phyloP scores from a whole-genome alignment of 1,284 basidiomycete genomes.

The Melampsora americana region DNA sequence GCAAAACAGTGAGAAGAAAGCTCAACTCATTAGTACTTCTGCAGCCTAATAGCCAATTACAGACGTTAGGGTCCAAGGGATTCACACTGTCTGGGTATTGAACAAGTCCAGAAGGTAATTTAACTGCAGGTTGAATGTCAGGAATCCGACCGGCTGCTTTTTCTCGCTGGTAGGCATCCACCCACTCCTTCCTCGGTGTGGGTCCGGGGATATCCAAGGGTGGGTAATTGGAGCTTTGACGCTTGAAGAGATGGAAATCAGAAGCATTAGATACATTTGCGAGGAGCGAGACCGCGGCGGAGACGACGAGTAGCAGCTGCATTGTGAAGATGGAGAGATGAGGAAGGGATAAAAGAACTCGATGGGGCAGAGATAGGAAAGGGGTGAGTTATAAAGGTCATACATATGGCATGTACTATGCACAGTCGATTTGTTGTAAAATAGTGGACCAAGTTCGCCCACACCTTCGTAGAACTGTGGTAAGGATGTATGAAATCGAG shows the following conservation, averaged over 20 bases:
- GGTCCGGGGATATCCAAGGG: conserved; percentile 29
- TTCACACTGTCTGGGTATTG: conserved; percentile 43
- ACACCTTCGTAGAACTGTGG: too few relatives aligned
- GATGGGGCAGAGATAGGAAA: too few relatives aligned
- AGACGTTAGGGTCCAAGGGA: conserved; percentile 26
- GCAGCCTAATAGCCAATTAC: conserved; percentile 39
- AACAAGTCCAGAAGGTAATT: conserved; percentile 18
- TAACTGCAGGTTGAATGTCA: conserved; percentile 61
- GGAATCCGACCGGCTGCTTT: conserved; percentile 70
- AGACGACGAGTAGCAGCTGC: too few relatives aligned
- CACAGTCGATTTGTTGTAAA: too few relatives aligned
- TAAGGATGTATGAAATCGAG: too few relatives aligned
- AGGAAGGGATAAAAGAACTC: too few relatives aligned
- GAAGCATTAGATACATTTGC: neutral
- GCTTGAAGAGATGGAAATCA: neutral
- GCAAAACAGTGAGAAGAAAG: neutral
- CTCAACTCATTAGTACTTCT: conserved; percentile 19
- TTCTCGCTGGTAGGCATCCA: conserved; percentile 65
- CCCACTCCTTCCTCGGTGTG: conserved; percentile 64
- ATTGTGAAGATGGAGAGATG: too few relatives aligned
- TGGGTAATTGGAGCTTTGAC: conserved; percentile 1
- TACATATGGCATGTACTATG: too few relatives aligned
- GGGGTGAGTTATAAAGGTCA: too few relatives aligned
- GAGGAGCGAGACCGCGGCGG: too few relatives aligned
- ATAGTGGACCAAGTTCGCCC: too few relatives aligned